phyloP scores from a whole-genome alignment of 305 asterid genomes.

The Solanum aculeatissimum region DNA sequence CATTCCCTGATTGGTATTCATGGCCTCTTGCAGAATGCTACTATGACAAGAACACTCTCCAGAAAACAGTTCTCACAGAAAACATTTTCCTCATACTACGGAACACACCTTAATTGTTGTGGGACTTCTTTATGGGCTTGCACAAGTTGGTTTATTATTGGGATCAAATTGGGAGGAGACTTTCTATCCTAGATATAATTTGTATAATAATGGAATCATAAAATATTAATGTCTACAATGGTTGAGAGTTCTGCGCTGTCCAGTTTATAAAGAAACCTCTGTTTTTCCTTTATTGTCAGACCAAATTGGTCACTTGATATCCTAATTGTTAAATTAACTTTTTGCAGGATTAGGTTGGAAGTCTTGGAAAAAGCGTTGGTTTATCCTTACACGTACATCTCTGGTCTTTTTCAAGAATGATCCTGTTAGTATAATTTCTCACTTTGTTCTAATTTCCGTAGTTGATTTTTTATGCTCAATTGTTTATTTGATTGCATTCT shows the following conservation, averaged over 20 bases:
- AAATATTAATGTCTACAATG: neutral
- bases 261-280: neutral
- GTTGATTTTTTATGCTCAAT: neutral
- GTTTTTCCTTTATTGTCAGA: neutral
- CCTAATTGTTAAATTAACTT: neutral
- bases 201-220: neutral
- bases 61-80: neutral
- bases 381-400: conserved; percentile 90
- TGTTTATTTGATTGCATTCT: neutral
- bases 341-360: conserved; percentile 93
- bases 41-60: neutral
- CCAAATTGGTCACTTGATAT: neutral
- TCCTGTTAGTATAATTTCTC: conserved; percentile 52
- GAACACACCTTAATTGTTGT: neutral
- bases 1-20: neutral
- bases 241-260: neutral
- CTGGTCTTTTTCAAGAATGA: conserved; percentile 92
- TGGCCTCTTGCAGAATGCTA: neutral
- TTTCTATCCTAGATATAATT: neutral
- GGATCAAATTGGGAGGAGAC: neutral
- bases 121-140: neutral
- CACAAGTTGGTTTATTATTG: neutral
- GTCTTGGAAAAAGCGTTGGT: conserved; percentile 97
- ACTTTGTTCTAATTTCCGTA: neutral
- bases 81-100: neutral